Evolutionary conservation across 352 stramenopile genomes (phyloP), one percentile per base, ranked within the genome.

Genomic region (Globisporangium carolinianum): DNA sequence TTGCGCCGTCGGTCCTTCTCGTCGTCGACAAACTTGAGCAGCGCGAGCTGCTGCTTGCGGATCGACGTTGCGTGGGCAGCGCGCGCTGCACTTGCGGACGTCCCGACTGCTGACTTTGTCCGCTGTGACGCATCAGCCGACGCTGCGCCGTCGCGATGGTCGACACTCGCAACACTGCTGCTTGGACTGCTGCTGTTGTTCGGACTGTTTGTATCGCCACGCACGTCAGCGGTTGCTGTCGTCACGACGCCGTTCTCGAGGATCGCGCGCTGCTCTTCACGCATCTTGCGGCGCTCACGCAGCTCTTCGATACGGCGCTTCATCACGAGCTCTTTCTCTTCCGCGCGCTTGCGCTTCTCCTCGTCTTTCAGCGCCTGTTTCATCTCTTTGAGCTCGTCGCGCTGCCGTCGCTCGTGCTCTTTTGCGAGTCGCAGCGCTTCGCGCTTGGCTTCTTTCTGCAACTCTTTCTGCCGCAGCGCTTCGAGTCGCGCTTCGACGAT

Each of bases 241-340:
- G 77, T 87, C 45, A 86, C 66, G 32, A 89, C 79, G n/a, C 81
- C 81, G 57, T 82, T 88, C 39, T 91, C 79, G 18, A 91, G 57
- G 55, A 89, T 88, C 11, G 69, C 70, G 15, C 80, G 82, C 51
- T 91, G 79, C 54, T 90, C 75, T 55, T 91, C 78, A 5, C 79
- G 67, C 62, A 89, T 68, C 51, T 85, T 79, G 47, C 73, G 68
- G n/a, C 79, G 73, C 46, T 87, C 71, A 6, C 76, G 63, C 15
- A 88, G 51, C 58, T 89, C 77, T 62, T 91, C 81, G 51, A 89
- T 86, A 6, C 79, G 79, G 17, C 75, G 68, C 62, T 91, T 85
- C 81, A 91, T 89, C 2, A 68, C 71, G 55, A 70, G 73, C 55
- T 89, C 75, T 61, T 87, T 91, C 51, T 89, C 72, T 54, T 88